Evolutionary conservation across 306 rosid species (phyloP).

Genomic region (Pachyrhizus erosus): DNA sequence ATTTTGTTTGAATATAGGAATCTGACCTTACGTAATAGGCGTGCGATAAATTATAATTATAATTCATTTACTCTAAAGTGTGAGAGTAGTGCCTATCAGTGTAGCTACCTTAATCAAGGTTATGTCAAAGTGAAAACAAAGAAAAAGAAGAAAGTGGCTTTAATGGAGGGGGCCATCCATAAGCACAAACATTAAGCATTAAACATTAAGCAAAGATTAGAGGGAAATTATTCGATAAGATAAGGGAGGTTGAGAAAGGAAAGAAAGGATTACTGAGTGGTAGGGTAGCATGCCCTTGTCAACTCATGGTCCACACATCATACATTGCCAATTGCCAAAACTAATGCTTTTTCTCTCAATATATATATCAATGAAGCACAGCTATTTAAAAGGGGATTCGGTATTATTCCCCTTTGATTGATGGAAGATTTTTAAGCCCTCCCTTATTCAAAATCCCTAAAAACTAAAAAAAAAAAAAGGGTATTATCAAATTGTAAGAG

Average conservation of each 20-base stretch:
- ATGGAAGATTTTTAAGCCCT: not conserved
- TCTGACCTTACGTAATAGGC: not conserved
- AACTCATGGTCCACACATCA: constrained; percentile 53
- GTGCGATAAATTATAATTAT: constrained; percentile 30
- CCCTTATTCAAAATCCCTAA: constrained; percentile 9
- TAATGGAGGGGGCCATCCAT: constrained; percentile 80
- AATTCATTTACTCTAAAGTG: constrained; percentile 26
- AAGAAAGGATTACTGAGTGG: constrained; percentile 70
- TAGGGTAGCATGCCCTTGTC: constrained; percentile 95
- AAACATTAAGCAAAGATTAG: constrained; percentile 80
- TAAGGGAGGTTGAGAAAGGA: constrained; percentile 64
- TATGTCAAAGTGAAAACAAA: constrained; percentile 41
- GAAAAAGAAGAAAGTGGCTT: constrained; percentile 55
- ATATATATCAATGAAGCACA: not conserved
- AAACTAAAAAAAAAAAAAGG: not conserved
- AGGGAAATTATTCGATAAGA: constrained; percentile 73
- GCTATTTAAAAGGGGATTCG: constrained; percentile 31
- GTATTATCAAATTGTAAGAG: not conserved
- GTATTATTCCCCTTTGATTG: constrained; percentile 35
- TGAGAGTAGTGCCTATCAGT: constrained; percentile 35
- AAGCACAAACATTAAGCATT: constrained; percentile 72
- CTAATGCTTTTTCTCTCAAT: constrained; percentile 1
- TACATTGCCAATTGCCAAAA: not conserved
- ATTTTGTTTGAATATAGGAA: not conserved
- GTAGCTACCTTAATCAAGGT: constrained; percentile 47